Percentiles rank a stretch among this genome's conserved stretches.
Conservation (phyloP, 345 rosid genomes). For the Arabis hirsuta region DNA sequence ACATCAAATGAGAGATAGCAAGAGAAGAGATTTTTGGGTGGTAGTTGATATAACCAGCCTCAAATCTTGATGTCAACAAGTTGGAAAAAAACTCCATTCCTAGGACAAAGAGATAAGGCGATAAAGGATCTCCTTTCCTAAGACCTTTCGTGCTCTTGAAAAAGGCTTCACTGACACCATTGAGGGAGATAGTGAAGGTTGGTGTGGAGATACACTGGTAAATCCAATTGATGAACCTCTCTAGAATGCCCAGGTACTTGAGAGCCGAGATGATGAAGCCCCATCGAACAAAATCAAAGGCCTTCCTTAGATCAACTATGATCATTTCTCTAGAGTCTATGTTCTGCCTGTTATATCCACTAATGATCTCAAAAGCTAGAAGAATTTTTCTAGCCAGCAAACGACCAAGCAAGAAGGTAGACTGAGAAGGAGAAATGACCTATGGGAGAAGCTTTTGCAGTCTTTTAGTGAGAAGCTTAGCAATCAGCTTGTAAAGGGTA, state of each 20-base stretch:
- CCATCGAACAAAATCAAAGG: not conserved
- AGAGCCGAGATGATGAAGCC: not conserved
- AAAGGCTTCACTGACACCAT: not conserved
- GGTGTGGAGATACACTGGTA: not conserved
- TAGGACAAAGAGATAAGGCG: not conserved
- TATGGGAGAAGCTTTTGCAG: too few species aligned
- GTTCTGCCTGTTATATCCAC: too few species aligned
- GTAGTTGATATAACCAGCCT: not conserved
- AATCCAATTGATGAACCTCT: not conserved
- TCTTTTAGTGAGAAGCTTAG: too few species aligned
- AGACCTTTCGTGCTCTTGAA: not conserved
- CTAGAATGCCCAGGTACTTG: fast-evolving
- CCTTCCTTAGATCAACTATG: not conserved
- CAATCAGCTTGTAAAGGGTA: too few species aligned
- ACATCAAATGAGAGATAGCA: not conserved
- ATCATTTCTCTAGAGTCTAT: not conserved
- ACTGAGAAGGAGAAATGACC: too few species aligned
- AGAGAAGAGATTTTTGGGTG: not conserved
- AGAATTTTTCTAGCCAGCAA: too few species aligned
- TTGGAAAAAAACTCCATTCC: not conserved
- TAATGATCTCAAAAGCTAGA: too few species aligned
- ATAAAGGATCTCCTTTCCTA: not conserved
- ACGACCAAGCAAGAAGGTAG: too few species aligned
- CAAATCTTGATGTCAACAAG: fast-evolving
- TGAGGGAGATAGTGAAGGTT: not conserved